These are phyloP conservation scores for Brassica cretica DNA, from an alignment of 345 rosid genomes.

Conservation along the genomic window DNA sequence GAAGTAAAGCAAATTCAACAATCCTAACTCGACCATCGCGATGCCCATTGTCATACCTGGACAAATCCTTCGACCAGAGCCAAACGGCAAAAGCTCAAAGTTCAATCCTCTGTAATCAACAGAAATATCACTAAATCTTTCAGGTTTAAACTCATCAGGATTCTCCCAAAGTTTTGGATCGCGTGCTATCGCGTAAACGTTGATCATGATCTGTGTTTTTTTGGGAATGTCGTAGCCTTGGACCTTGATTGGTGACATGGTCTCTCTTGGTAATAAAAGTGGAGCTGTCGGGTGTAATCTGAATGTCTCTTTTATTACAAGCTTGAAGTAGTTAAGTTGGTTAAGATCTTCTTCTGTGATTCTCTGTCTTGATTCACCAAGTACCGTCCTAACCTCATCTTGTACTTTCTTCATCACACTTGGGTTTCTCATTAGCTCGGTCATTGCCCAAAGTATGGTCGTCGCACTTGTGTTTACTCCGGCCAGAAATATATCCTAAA, in stretches of 20 bases:
- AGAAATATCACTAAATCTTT: slow-evolving; percentile 44
- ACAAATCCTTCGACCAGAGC: slow-evolving; percentile 35
- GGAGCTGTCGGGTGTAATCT: slow-evolving; percentile 61
- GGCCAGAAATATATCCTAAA: slow-evolving; percentile 53
- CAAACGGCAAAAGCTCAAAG: slow-evolving; percentile 46
- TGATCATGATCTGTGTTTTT: slow-evolving; percentile 42
- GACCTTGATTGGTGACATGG: slow-evolving; percentile 42
- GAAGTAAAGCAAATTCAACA: slow-evolving; percentile 37
- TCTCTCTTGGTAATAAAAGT: slow-evolving; percentile 52
- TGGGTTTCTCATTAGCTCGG: slow-evolving; percentile 53
- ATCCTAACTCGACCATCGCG: slow-evolving; percentile 30
- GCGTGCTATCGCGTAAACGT: slow-evolving; percentile 52
- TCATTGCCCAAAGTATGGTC: slow-evolving; percentile 59
- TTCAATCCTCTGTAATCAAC: slow-evolving; percentile 49
- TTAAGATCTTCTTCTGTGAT: slow-evolving; percentile 40
- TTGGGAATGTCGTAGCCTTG: slow-evolving; percentile 43
- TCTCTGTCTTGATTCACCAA: slow-evolving; percentile 36
- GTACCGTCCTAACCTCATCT: slow-evolving; percentile 46
- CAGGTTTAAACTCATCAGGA: slow-evolving; percentile 50
- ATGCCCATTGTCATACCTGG: slow-evolving; percentile 44
- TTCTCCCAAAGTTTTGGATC: slow-evolving; percentile 45
- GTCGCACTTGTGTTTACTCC: slow-evolving; percentile 55
- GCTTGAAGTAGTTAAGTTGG: slow-evolving; percentile 49
- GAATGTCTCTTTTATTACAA: slow-evolving; percentile 53
- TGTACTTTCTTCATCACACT: slow-evolving; percentile 62